phyloP scores from a whole-genome alignment of 2,329 filamentous ascomycete genomes.

The Colletotrichum caudatum region DNA sequence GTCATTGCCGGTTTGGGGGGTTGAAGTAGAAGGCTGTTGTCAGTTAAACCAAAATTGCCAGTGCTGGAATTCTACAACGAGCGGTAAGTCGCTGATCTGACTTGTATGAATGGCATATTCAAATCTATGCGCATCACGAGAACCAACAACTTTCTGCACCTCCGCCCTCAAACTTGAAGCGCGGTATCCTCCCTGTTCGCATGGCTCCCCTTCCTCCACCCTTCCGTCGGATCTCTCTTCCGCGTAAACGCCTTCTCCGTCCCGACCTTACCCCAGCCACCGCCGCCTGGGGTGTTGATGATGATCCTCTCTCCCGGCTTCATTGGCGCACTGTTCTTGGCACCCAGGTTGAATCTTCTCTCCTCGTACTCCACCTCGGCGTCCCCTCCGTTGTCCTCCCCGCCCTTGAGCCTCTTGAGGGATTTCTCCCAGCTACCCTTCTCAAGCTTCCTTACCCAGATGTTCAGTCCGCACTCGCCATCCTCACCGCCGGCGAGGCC shows the following conservation, averaged over 20 bases:
- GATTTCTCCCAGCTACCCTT: constrained; percentile 65
- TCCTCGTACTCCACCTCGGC: constrained; percentile 64
- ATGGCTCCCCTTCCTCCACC: constrained; percentile 69
- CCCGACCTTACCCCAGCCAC: constrained; percentile 77
- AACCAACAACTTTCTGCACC: neutral
- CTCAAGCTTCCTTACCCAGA: constrained; percentile 84
- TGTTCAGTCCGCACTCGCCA: constrained; percentile 82
- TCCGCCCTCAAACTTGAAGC: constrained; percentile 63
- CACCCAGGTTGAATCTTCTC: constrained; percentile 77
- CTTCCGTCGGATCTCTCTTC: constrained; percentile 65
- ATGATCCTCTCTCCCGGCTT: constrained; percentile 82
- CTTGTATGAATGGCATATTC: neutral
- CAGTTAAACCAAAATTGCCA: neutral
- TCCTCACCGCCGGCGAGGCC: constrained; percentile 87
- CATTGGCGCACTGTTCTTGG: constrained; percentile 85
- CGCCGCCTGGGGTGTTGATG: constrained; percentile 81
- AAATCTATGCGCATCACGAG: neutral
- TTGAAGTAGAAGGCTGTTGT: neutral
- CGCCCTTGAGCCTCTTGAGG: constrained; percentile 52
- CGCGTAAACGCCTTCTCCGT: constrained; percentile 64
- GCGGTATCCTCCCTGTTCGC: constrained; percentile 68
- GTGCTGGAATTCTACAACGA: neutral
- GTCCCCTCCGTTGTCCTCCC: constrained; percentile 45
- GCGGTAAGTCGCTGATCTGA: neutral
- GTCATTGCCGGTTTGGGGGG: neutral